These are phyloP conservation scores for Linnemannia zychae DNA, from an alignment of 192 early-diverging fungal species.

Conservation along the genomic window DNA sequence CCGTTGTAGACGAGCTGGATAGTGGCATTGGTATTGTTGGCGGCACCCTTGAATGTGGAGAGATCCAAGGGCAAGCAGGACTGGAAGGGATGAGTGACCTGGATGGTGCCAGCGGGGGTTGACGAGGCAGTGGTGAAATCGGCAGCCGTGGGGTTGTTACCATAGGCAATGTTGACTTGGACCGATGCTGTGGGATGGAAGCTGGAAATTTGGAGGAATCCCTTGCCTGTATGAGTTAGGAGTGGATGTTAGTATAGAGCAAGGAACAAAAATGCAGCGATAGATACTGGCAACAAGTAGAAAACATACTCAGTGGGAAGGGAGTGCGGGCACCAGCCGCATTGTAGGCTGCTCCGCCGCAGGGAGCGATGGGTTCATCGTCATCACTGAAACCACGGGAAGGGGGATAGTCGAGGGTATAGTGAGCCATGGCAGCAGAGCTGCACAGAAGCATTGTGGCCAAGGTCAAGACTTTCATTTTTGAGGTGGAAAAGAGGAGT, in stretches of 20 bases:
- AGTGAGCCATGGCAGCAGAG: conserved; percentile 62
- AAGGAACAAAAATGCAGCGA: too few species aligned
- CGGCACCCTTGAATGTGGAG: conserved; percentile 38
- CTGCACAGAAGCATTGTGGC: conserved; percentile 45
- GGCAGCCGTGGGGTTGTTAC: conserved; percentile 57
- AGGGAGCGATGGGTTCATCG: conserved; percentile 62
- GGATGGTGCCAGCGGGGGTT: conserved; percentile 28
- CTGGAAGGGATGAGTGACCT: conserved; percentile 47
- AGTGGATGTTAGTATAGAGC: too few species aligned
- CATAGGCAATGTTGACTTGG: conserved; percentile 56
- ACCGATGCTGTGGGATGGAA: conserved; percentile 56
- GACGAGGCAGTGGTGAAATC: conserved; percentile 52
- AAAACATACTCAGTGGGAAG: conserved; percentile 62
- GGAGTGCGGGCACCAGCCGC: conserved; percentile 48
- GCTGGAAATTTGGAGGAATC: conserved; percentile 62
- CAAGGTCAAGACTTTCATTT: conserved; percentile 45
- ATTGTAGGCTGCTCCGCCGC: conserved; percentile 58
- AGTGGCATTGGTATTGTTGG: conserved; percentile 64
- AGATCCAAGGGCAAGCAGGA: conserved; percentile 60
- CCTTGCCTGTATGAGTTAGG: conserved; percentile 23
- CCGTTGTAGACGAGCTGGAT: conserved; percentile 68
- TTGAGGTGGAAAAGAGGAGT: neutral
- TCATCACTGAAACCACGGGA: conserved; percentile 61
- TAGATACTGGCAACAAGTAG: too few species aligned
- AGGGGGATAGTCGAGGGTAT: conserved; percentile 59